Base-by-base conservation (phyloP, 208 protist genomes). In the Phytomonas sp. region DNA sequence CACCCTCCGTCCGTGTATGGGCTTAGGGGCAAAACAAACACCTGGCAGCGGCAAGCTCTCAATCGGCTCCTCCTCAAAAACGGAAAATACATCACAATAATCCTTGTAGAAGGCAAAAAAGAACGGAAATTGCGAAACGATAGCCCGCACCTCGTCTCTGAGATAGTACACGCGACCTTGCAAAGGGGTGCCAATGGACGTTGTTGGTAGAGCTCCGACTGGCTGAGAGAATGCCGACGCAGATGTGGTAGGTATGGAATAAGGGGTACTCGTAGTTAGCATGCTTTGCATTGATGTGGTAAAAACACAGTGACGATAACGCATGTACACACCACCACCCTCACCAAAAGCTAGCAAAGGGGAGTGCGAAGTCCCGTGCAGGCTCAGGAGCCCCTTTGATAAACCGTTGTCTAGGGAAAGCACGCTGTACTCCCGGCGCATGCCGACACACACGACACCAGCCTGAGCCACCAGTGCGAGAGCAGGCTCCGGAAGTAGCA, bases 61-160 rank as follows among this genome's bases (percentile, higher is more conserved):
- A 2, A 73, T 71, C 37, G 79, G 63, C 26, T 74, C 75, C 66
- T 83, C 76, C 29, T 88, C 79, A 67, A 85, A 78, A 17, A 86
- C 61, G 9, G 79, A 85, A 37, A 81, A 77, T 23, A 91, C 85
- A 72, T 91, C 83, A 68, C 88, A 93, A 71, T 89, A 76, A 26
- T 75, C 28, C 34, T 76, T 68, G 11, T 82, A 84, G 73, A 93
- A 93, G 53, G 78, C 79, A 66, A 93, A 85, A 23, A 93, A 72
- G 73, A 85, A 85, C 9, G 85, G 85, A 46, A 89, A 80, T 30
- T 83, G 84, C 8, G 79, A 67, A 40, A 85, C 75, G 67, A 79
- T 75, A 34, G 73, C 61, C 8, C 74, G 66, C 29, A 75, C 75
- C 37, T 73, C 62, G 0, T 75, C 46, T 37, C 69, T 67, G 51